Base-by-base conservation (phyloP, 306 rosid species). In the Luffa aegyptiaca region DNA sequence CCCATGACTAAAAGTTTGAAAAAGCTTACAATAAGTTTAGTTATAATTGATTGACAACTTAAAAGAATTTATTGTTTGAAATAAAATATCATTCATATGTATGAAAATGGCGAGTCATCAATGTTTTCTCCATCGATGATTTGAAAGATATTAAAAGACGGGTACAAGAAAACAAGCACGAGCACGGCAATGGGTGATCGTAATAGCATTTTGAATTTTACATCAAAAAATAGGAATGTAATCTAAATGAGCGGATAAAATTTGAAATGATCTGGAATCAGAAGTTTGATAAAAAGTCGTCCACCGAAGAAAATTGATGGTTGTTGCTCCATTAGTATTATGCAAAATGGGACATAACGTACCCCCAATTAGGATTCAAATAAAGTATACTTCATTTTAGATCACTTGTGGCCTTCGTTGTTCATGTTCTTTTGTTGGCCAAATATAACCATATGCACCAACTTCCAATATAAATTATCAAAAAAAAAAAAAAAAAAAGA, bases 271-370 rank as follows among this genome's bases (percentile, higher is more conserved):
- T n/a, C 1, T n/a, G 0, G 4, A 58, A 58, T 21, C 14, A 1
- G 7, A 66, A 37, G 73, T 66, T 66, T 66, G 73, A 66, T 39
- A 66, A 39, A 39, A 37, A 66, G 73, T 8, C 4, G 12, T 66
- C 73, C 73, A 66, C 73, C 73, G 10, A 66, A 66, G 10, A 35
- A 63, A 33, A 5, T 63, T 63, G 70, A 39, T 16, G n/a, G n/a
- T 36, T 36, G 72, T 59, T 65, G 72, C 72, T 65, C 72, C 72
- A 65, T 65, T 65, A 65, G 26, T 65, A 65, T 65, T 65, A 5
- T 65, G 21, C 48, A 62, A 64, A 64, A 65, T 65, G 71, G 44
- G 71, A 35, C 5, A 17, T 64, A 36, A 64, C 6, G 46, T 65
- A 37, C 21, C 71, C 9, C 74, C 11, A 39, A 66, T 39, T 66